phyloP scores from a whole-genome alignment of 2,329 filamentous ascomycete species.

The Pseudocercospora fijiensis region DNA sequence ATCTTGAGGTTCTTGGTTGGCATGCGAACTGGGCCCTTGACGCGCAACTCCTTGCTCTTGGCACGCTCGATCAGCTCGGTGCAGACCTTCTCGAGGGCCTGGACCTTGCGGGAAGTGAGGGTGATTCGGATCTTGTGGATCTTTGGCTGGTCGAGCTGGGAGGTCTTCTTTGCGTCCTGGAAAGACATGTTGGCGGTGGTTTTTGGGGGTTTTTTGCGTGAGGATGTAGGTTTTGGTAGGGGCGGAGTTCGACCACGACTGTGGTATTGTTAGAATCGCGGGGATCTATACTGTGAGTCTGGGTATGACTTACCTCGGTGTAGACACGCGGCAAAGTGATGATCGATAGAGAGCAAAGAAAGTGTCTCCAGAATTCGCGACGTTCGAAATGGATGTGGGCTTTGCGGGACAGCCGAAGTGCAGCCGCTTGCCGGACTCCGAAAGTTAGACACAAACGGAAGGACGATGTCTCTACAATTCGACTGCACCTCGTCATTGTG shows the following conservation, averaged over 20 bases:
- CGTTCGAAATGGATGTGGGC: slow-evolving; percentile 15
- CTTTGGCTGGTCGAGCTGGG: slow-evolving; percentile 87
- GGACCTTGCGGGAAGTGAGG: slow-evolving; percentile 90
- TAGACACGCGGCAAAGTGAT: slow-evolving; percentile 55
- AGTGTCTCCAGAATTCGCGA: slow-evolving; percentile 10
- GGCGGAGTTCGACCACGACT: slow-evolving; percentile 51
- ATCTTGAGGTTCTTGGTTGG: slow-evolving; percentile 96
- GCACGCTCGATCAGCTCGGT: slow-evolving; percentile 97
- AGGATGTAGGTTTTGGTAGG: slow-evolving; percentile 11
- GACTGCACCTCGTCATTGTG: slow-evolving; percentile 8
- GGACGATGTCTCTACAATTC: slow-evolving; percentile 5
- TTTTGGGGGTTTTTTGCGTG: slow-evolving; percentile 34
- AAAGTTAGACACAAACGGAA: slow-evolving; percentile 8
- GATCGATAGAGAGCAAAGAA: slow-evolving; percentile 43
- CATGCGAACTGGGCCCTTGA: slow-evolving; percentile 97
- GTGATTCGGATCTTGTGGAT: slow-evolving; percentile 99
- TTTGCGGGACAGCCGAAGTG: slow-evolving; percentile 2
- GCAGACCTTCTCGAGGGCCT: slow-evolving; percentile 96
- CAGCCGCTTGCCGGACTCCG: slow-evolving; percentile 8
- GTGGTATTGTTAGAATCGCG: slow-evolving; percentile 35
- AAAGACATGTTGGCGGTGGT: slow-evolving; percentile 71
- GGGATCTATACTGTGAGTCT: background rate
- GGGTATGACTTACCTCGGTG: slow-evolving; percentile 30
- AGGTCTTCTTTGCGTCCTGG: slow-evolving; percentile 87
- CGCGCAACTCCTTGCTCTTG: slow-evolving; percentile 95